Conservation (phyloP, 2,329 filamentous ascomycete genomes). For the Stenocarpella maydis region DNA sequence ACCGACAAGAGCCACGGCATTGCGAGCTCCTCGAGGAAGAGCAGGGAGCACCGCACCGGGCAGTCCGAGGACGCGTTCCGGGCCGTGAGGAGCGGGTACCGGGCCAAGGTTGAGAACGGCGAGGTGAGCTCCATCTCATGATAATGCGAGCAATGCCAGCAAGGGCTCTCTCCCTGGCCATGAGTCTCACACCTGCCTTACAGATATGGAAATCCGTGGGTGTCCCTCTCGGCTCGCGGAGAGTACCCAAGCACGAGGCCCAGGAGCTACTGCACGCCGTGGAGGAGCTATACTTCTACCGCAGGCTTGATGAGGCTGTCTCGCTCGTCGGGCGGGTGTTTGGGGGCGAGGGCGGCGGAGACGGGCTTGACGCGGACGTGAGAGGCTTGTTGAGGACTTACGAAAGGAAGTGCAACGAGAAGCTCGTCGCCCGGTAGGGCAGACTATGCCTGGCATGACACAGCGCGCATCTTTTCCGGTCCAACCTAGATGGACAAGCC, state of each 20-base stretch:
- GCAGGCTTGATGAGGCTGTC: slow-evolving; percentile 55
- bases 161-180: no score
- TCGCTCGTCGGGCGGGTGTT: slow-evolving; percentile 50
- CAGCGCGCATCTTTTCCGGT: neutral
- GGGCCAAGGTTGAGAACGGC: slow-evolving; percentile 59
- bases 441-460: no score
- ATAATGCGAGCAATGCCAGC: no score
- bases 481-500: no score
- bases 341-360: slow-evolving; percentile 39
- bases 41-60: slow-evolving; percentile 40
- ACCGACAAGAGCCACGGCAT: slow-evolving; percentile 22
- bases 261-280: slow-evolving; percentile 64
- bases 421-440: slow-evolving; percentile 26
- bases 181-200: neutral
- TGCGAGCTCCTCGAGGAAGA: slow-evolving; percentile 6
- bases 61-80: slow-evolving; percentile 62
- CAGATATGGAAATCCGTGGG: slow-evolving; percentile 55
- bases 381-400: slow-evolving; percentile 52
- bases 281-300: slow-evolving; percentile 66
- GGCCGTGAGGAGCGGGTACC: slow-evolving; percentile 54
- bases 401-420: slow-evolving; percentile 50
- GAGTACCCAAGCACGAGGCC: slow-evolving; percentile 54
- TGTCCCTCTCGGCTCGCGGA: slow-evolving; percentile 48
- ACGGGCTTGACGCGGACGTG: slow-evolving; percentile 55
- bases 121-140: no score